Conservation (phyloP, 805 yeast genomes). For the Pichia rugopelliculosa region DNA sequence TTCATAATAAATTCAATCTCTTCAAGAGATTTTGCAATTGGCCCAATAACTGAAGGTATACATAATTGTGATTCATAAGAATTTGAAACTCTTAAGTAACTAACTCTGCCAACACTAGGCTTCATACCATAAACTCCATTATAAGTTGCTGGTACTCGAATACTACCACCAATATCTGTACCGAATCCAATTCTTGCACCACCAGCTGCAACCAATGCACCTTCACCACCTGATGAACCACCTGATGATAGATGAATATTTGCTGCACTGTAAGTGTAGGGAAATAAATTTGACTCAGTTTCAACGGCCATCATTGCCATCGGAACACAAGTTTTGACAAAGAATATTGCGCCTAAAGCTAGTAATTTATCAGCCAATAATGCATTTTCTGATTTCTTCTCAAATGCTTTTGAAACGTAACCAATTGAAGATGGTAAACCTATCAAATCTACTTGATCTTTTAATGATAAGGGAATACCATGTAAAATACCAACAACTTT, state of each 20-base stretch:
- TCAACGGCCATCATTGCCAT: slow-evolving; percentile 57
- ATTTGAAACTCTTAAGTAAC: slow-evolving; percentile 31
- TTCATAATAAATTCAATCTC: slow-evolving; percentile 46
- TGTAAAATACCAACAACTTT: slow-evolving; percentile 54
- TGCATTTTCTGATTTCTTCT: slow-evolving; percentile 26
- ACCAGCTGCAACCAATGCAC: slow-evolving; percentile 46
- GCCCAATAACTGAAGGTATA: slow-evolving; percentile 52
- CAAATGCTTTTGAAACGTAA: background rate
- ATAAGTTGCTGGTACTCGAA: slow-evolving; percentile 54
- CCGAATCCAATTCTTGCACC: slow-evolving; percentile 57
- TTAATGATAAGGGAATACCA: slow-evolving; percentile 47
- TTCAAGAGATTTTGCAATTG: slow-evolving; percentile 43
- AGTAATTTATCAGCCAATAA: slow-evolving; percentile 34
- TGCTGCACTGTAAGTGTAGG: slow-evolving; percentile 43
- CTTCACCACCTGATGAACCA: slow-evolving; percentile 64
- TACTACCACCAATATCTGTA: slow-evolving; percentile 50
- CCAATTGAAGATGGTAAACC: slow-evolving; percentile 23
- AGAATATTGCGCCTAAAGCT: slow-evolving; percentile 45
- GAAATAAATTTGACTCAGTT: slow-evolving; percentile 42
- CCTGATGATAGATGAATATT: slow-evolving; percentile 50
- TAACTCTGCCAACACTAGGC: slow-evolving; percentile 36
- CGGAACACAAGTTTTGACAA: slow-evolving; percentile 49
- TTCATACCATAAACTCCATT: slow-evolving; percentile 49
- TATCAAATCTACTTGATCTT: slow-evolving; percentile 38
- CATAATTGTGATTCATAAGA: slow-evolving; percentile 44